These are phyloP conservation scores for Chloromonas sp. DNA, from an alignment of 163 green algal genomes.

Conservation along the genomic window DNA sequence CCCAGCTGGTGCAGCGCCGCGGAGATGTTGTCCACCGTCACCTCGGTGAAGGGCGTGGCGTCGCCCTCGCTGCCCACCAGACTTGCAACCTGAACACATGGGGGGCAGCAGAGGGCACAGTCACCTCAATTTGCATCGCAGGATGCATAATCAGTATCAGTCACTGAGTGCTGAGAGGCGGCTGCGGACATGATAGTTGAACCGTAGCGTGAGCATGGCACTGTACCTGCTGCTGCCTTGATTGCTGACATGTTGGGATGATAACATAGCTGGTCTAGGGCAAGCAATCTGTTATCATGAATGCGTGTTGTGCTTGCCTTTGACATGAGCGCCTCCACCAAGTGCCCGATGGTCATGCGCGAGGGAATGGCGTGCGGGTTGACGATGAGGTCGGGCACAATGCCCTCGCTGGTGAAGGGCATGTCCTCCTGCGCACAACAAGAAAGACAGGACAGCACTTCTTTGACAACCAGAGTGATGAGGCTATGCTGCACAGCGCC, in stretches of 20 bases:
- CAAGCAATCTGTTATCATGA: too few relatives aligned
- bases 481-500: too few relatives aligned
- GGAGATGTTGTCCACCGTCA: conserved; percentile 92
- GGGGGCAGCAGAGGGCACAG: background rate
- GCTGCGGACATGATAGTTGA: too few relatives aligned
- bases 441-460: background rate
- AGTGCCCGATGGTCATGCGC: conserved; percentile 97
- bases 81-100: conserved; percentile 42
- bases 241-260: too few relatives aligned
- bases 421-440: conserved; percentile 39
- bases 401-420: conserved; percentile 63
- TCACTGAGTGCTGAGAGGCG: too few relatives aligned
- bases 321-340: conserved; percentile 94
- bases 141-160: background rate
- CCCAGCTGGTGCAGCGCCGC: conserved; percentile 69
- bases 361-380: conserved; percentile 97
- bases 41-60: conserved; percentile 94
- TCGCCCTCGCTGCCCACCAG: conserved; percentile 87
- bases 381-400: conserved; percentile 94
- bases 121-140: background rate
- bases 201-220: too few relatives aligned
- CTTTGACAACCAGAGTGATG: background rate
- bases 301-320: conserved; percentile 55
- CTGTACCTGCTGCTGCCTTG: too few relatives aligned
- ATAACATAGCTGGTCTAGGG: too few relatives aligned